Base-by-base conservation (phyloP, 2,329 filamentous ascomycete genomes). In the Cytospora piceae region DNA sequence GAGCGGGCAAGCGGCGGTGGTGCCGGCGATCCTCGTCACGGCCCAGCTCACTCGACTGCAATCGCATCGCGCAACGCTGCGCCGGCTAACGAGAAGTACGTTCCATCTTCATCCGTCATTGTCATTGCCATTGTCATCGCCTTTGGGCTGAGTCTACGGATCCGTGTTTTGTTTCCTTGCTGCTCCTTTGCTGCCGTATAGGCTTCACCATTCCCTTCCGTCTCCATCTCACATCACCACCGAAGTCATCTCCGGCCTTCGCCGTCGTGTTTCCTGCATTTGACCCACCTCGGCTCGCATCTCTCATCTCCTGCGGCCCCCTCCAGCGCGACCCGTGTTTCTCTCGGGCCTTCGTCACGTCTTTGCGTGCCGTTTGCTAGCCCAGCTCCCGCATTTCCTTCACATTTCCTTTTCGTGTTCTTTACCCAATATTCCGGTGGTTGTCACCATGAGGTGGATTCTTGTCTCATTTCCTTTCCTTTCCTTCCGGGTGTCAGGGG, bases 81-180 rank as follows among this genome's bases (percentile, higher is more conserved):
- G 69, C 71, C 79, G 59, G 78, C 73, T 65, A 78, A 77, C 46
- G 85, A 87, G 71, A 87, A 87, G 85, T 87, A 78, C 77, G 84
- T 84, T 42, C 4, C 39, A 39, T 46, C 27, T 42, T 65, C 32
- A 7, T 63, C 42, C 70, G 46, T 58, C 34, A 42, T 17, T 15
- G 12, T 39, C 12, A 39, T 39, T 17, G 17, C 20, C 17, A n/a
- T 59, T 54, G 27, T 52, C 54, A 34, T 29, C 67, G 54, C 56
- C 63, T 39, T 54, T 56, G 57, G 51, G 58, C 63, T 64, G 29
- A 67, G 57, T 59, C 46, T 63, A 24, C 46, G 9, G 22, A 22
- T 49, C 24, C 37, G 17, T 7, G 55, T 42, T 12, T 29, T 67
- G 22, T 59, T 39, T 61, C 39, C 55, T 54, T 69, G 29, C 37